Conservation (phyloP, 345 rosid species). For the Gossypium anomalum region DNA sequence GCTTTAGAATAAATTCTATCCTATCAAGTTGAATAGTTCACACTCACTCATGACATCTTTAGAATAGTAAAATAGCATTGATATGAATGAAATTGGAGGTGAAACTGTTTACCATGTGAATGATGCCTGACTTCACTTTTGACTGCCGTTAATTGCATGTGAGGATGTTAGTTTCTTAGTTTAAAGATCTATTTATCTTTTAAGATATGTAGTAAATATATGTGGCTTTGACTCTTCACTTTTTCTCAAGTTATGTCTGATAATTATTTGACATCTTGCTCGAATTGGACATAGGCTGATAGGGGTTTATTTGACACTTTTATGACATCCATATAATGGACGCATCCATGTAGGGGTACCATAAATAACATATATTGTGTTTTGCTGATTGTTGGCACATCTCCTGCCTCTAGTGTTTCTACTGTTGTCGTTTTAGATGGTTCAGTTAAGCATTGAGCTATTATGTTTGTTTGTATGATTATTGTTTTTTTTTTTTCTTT, state of each 20-base stretch:
- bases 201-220: background rate
- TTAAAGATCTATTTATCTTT: background rate
- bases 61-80: background rate
- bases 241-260: background rate
- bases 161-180: background rate
- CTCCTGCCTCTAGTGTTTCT: background rate
- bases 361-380: background rate
- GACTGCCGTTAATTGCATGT: background rate
- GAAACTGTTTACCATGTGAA: background rate
- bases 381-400: background rate
- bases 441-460: background rate
- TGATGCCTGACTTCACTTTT: background rate
- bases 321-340: background rate
- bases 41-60: background rate
- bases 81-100: conserved; percentile 3
- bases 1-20: conserved; percentile 4
- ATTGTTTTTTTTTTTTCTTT: background rate
- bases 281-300: background rate
- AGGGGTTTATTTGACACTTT: too few relatives aligned
- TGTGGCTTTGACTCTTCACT: background rate
- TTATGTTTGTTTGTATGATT: background rate
- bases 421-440: conserved; percentile 6
- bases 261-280: background rate
- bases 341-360: background rate
- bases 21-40: background rate